Base-by-base conservation (phyloP, 2,329 filamentous ascomycete genomes). In the Talaromyces sp. region DNA sequence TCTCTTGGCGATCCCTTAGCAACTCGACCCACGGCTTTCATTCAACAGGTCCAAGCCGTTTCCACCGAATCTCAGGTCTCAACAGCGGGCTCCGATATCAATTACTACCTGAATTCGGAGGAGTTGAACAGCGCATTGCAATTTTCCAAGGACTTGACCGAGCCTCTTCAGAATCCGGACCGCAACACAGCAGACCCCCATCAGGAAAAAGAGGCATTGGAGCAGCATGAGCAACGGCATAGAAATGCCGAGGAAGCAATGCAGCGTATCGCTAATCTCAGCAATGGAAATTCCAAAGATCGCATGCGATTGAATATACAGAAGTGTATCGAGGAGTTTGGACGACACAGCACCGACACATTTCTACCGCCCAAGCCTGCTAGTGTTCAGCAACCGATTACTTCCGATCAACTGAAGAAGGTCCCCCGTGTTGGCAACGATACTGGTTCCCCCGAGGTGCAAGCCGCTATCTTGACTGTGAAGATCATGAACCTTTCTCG, bases 401-500 rank as follows among this genome's bases (percentile, higher is more conserved):
- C 76, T 76, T 72, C 60, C 70, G 19, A 58, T 57, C 39, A 65
- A 68, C 22, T 65, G 65, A 5, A 75, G 22, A 82, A 83, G 61
- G 81, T 80, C 0, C 82, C 82, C 44, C 87, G 95, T 29, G 85
- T 86, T n/a, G 94, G 94, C 0, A 89, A 88, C 4, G 94, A 99
- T 70, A 99, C 93, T 1, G 94, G 94, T 32, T 96, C 90, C 65
- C 90, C 90, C 6, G 94, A 99, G 76, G 95, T 99, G n/a, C 94
- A 99, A 79, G 91, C 95, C 61, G 92, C 91, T 41, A 95, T 99
- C 64, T 75, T 99, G 70, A 99, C 94, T 3, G 84, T 91, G 52
- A 97, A 97, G 82, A 99, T 99, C 70, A 82, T 90, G 58, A 86
- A 88, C 20, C 73, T 99, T 45, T 87, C 89, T 14, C 81, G 88